These are phyloP conservation scores for Theobroma cacao DNA, from an alignment of 345 rosid genomes.

Conservation along the genomic window DNA sequence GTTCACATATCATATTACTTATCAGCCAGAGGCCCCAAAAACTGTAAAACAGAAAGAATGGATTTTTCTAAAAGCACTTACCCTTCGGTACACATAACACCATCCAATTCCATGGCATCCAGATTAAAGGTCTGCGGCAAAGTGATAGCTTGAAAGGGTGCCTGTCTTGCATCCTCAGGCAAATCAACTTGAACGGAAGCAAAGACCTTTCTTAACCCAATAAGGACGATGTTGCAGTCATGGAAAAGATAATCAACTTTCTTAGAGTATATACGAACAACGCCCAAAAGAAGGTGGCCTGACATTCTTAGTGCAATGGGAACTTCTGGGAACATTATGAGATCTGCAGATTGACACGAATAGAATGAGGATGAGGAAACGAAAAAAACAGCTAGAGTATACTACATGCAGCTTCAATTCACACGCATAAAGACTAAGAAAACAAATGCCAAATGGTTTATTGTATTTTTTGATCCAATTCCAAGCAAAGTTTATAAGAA, in stretches of 20 bases:
- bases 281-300: slow-evolving; percentile 80
- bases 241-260: slow-evolving; percentile 79
- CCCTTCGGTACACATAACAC: slow-evolving; percentile 34
- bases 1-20: neutral
- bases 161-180: slow-evolving; percentile 70
- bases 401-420: neutral
- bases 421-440: neutral
- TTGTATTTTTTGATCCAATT: neutral
- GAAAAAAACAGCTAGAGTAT: too few relatives aligned
- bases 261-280: slow-evolving; percentile 86
- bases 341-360: slow-evolving; percentile 39
- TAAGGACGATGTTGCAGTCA: slow-evolving; percentile 50
- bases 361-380: too few relatives aligned
- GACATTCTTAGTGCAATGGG: slow-evolving; percentile 87
- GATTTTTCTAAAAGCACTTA: slow-evolving; percentile 13
- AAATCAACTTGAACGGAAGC: slow-evolving; percentile 49
- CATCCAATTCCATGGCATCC: slow-evolving; percentile 60
- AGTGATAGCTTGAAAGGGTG: slow-evolving; percentile 63
- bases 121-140: slow-evolving; percentile 63
- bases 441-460: neutral
- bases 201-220: slow-evolving; percentile 59
- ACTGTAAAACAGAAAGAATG: neutral
- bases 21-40: neutral
- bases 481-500: neutral
- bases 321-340: slow-evolving; percentile 65